These are phyloP conservation scores for Telfairia occidentalis DNA, from an alignment of 331 rosid species.

Conservation along the genomic window DNA sequence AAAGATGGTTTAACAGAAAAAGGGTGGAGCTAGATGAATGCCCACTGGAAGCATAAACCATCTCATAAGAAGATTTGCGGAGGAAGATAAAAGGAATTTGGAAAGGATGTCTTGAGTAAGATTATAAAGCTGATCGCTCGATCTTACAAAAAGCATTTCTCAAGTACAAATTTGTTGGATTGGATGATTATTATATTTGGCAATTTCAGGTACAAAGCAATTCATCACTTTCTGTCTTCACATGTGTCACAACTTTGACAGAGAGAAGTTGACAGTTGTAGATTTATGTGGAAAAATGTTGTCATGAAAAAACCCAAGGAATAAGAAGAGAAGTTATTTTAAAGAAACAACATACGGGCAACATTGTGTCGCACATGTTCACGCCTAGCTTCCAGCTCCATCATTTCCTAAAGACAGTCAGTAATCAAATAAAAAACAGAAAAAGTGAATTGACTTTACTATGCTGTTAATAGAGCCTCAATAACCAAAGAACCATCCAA, in stretches of 20 bases:
- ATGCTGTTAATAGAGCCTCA: too few relatives aligned
- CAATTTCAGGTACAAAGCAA: neutral
- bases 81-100: neutral
- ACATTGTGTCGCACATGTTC: constrained; percentile 70
- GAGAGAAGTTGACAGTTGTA: neutral
- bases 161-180: neutral
- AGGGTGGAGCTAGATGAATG: neutral
- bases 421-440: too few relatives aligned
- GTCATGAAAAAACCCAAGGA: neutral
- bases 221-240: neutral
- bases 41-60: neutral
- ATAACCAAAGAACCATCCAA: neutral
- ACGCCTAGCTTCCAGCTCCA: constrained; percentile 74
- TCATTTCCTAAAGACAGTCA: constrained; percentile 64
- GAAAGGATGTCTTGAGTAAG: neutral
- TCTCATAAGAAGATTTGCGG: neutral
- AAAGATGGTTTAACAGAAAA: neutral
- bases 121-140: neutral
- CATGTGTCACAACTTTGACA: neutral
- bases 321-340: neutral
- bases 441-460: too few relatives aligned
- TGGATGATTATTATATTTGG: neutral
- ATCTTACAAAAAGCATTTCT: neutral
- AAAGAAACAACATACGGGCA: constrained; percentile 47
- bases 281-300: neutral